These are phyloP conservation scores for Stylosanthes scabra DNA, from an alignment of 331 rosid genomes.

Conservation along the genomic window DNA sequence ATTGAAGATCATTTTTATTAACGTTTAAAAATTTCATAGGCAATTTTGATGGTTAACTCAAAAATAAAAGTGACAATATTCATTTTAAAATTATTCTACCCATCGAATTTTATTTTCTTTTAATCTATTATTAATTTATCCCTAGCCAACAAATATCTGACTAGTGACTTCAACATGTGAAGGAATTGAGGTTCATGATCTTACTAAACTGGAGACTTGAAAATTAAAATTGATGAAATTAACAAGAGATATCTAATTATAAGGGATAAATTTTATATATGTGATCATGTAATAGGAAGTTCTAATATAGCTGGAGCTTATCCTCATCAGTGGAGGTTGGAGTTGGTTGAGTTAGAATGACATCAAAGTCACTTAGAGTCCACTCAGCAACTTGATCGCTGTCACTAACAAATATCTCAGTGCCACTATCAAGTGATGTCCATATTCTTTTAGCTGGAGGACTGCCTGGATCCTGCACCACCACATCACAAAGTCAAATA, in stretches of 20 bases:
- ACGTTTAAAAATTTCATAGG: too few species aligned
- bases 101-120: too few species aligned
- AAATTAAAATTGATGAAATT: background rate
- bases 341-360: constrained; percentile 40
- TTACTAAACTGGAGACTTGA: background rate
- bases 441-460: constrained; percentile 45
- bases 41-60: too few species aligned
- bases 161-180: background rate
- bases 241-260: background rate
- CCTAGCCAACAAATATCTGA: too few species aligned
- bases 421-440: constrained; percentile 65
- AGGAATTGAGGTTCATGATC: background rate
- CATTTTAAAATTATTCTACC: too few species aligned
- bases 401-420: constrained; percentile 71
- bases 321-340: background rate
- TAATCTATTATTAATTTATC: too few species aligned
- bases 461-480: constrained; percentile 68
- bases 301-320: background rate
- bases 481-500: too few species aligned
- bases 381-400: constrained; percentile 79
- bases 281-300: background rate
- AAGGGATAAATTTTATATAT: background rate
- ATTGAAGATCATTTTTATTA: too few species aligned
- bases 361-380: constrained; percentile 66
- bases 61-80: too few species aligned